These are phyloP conservation scores for Ophiobolus disseminans DNA, from an alignment of 2,329 filamentous ascomycete species.

Conservation along the genomic window DNA sequence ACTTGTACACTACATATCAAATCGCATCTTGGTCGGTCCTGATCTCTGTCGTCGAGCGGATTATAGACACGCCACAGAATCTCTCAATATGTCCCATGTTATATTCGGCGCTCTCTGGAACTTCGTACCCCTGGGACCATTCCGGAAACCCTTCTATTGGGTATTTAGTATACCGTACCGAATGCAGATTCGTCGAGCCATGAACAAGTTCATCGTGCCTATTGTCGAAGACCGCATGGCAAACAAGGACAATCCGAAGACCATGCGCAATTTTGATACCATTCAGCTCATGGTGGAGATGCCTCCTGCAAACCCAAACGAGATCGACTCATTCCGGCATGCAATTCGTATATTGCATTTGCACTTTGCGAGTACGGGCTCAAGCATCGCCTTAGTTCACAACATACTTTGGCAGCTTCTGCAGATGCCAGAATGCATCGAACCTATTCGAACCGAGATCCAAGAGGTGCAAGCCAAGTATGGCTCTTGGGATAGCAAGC, in stretches of 20 bases:
- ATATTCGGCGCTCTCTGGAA: background rate
- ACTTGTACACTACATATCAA: background rate
- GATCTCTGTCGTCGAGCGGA: background rate
- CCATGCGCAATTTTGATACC: too few relatives aligned
- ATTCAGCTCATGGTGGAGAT: too few relatives aligned
- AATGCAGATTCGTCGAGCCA: background rate
- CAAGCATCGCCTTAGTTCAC: background rate
- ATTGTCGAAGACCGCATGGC: background rate
- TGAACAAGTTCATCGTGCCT: background rate
- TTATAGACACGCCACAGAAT: background rate
- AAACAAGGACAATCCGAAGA: too few relatives aligned
- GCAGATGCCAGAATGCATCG: background rate
- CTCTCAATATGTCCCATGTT: background rate
- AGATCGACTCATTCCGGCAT: too few relatives aligned
- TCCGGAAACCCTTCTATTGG: background rate
- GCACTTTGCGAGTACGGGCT: background rate
- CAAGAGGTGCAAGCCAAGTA: background rate
- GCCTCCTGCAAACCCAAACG: too few relatives aligned
- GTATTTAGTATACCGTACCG: background rate
- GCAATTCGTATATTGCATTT: too few relatives aligned
- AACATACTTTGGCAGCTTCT: background rate
- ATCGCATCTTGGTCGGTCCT: background rate
- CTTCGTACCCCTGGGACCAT: background rate
- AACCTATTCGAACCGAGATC: background rate
- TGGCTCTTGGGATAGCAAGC: background rate